Percentiles rank a stretch among this genome's conserved stretches.
Evolutionary conservation across 345 rosid species (phyloP).

Genomic region (Eucalyptus sideroxylon): DNA sequence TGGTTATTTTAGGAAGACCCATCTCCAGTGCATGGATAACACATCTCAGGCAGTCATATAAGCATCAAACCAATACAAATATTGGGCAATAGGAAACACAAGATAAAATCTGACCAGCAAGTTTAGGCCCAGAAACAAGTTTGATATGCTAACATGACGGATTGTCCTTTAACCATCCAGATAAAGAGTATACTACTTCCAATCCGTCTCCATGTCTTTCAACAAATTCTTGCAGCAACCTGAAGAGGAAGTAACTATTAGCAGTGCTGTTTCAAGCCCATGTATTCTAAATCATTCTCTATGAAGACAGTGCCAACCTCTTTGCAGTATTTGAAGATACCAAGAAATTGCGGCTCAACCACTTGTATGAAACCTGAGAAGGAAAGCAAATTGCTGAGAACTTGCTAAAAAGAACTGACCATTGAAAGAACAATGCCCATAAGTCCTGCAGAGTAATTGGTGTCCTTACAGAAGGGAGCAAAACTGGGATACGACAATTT

Average conservation of each 20-base stretch:
- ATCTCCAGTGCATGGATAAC: not conserved
- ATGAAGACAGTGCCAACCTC: slow-evolving; percentile 24
- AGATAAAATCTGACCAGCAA: slow-evolving; percentile 42
- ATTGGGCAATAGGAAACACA: not conserved
- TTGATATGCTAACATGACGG: slow-evolving; percentile 46
- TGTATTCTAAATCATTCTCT: not conserved
- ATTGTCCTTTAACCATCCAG: slow-evolving; percentile 71
- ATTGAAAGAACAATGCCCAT: not conserved
- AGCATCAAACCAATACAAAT: not conserved
- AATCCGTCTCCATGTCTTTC: slow-evolving; percentile 38
- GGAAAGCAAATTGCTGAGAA: not conserved
- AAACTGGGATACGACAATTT: not conserved
- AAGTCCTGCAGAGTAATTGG: not conserved
- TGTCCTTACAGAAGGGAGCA: not conserved
- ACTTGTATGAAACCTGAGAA: slow-evolving; percentile 90
- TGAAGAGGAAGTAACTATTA: slow-evolving; percentile 1
- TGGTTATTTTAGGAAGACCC: not conserved
- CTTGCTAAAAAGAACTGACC: not conserved
- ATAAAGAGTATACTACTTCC: slow-evolving; percentile 62
- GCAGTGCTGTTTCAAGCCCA: not conserved
- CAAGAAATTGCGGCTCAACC: slow-evolving; percentile 84
- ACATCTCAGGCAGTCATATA: not conserved
- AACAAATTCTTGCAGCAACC: slow-evolving; percentile 78
- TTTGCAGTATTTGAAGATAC: slow-evolving; percentile 70
- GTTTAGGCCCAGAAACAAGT: slow-evolving; percentile 61